Evolutionary conservation across 169 alveolate genomes (phyloP), one percentile per base, ranked within the genome.

Genomic region (Theileria annulata): DNA sequence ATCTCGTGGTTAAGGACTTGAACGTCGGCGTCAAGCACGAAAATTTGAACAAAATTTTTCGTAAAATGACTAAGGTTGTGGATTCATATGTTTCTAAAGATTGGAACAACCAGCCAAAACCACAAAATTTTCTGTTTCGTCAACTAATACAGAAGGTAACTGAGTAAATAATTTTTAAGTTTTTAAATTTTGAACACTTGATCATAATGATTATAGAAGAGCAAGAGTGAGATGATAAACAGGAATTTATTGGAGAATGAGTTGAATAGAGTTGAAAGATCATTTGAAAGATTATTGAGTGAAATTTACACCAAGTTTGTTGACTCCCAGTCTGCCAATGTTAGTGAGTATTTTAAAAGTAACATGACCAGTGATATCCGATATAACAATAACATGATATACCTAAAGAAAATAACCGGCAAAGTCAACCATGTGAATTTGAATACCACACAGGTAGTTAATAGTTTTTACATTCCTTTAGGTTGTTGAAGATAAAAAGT

Each of bases 401-500:
- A 48, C 33, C 31, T 63, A 5, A 60, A 64, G 25, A 19, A n/a
- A 17, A 17, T 69, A n/a, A 25, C 37, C 23, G 27, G 25, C 9
- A 19, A 37, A 8, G 30, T 42, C 3, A 71, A 81, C 67, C 85
- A 74, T 60, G 76, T 73, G 13, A 81, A 75, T 23, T 64, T 81
- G 47, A 35, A 58, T 2, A 74, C 85, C 28, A 81, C 51, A 3
- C 84, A 81, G 64, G 88, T 81, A 68, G 19, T 25, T 30, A 13
- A 21, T 19, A 27, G 56, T 2, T 49, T 15, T 31, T 28, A 28
- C 33, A 0, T 25, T 30, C 15, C 2, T 64, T 30, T 60, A 81
- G 85, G 58, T 74, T 19, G 69, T 75, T 8, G 49, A 58, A 21
- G 74, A 42, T 9, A 67, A 42, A 17, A 30, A 51, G 49, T 25